These are phyloP conservation scores for Ormosia emarginata DNA, from an alignment of 306 rosid species.

Conservation along the genomic window DNA sequence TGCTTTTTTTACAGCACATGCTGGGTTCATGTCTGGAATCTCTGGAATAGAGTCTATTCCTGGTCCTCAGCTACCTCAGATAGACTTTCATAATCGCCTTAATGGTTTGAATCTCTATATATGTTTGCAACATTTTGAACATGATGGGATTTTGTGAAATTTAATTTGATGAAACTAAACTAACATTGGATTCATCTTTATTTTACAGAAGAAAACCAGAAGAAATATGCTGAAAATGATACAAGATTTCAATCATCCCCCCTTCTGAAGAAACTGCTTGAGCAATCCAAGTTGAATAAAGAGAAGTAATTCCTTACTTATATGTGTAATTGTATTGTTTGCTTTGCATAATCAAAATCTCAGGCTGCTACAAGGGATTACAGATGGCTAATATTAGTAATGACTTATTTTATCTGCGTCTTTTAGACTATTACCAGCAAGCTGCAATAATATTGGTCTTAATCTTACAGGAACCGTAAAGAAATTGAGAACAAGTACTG, in stretches of 20 bases:
- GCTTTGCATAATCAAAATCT: background rate
- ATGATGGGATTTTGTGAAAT: conserved; percentile 16
- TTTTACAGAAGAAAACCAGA: conserved; percentile 86
- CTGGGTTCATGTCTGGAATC: conserved; percentile 84
- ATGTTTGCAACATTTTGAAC: background rate
- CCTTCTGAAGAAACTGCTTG: conserved; percentile 61
- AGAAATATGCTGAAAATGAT: conserved; percentile 76
- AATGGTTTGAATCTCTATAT: conserved; percentile 45
- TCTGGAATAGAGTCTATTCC: conserved; percentile 85
- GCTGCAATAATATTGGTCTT: background rate
- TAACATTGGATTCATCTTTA: background rate
- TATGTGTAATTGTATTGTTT: background rate
- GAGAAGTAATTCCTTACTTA: conserved; percentile 56
- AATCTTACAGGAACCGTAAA: conserved; percentile 56
- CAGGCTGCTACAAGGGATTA: background rate
- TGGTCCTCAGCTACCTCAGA: conserved; percentile 82
- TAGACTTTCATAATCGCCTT: conserved; percentile 68
- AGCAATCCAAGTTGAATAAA: conserved; percentile 75
- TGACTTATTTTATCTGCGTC: background rate
- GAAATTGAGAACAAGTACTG: conserved; percentile 76
- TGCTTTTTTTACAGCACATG: conserved; percentile 56
- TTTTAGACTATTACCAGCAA: background rate
- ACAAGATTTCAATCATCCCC: conserved; percentile 73
- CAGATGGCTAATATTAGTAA: background rate
- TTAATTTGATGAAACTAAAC: conserved; percentile 22